Percentiles rank a stretch among this genome's conserved stretches.
These are phyloP conservation scores for Diaporthe ilicicola DNA, from an alignment of 2,329 filamentous ascomycete species.

Conservation along the genomic window DNA sequence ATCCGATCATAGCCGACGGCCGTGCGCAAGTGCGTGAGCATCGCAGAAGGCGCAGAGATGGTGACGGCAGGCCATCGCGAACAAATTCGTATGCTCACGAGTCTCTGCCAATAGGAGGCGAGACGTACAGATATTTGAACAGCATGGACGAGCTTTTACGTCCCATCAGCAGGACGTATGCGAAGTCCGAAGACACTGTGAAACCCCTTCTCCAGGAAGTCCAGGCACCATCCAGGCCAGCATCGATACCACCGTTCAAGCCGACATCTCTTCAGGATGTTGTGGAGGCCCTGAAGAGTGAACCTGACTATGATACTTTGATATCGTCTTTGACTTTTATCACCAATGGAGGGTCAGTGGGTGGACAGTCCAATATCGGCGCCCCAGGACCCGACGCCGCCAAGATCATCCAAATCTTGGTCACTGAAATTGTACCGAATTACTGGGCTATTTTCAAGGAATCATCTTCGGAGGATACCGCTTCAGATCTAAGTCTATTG, in stretches of 20 bases:
- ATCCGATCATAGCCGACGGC: background rate
- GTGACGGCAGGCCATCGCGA: background rate
- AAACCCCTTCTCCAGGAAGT: slow-evolving; percentile 50
- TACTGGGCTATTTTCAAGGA: slow-evolving; percentile 77
- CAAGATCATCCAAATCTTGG: slow-evolving; percentile 78
- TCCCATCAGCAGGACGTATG: slow-evolving; percentile 62
- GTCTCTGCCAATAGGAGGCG: background rate
- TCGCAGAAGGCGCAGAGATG: background rate
- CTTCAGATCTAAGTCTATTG: slow-evolving; percentile 58
- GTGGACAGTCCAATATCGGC: slow-evolving; percentile 61
- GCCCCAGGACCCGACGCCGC: slow-evolving; percentile 73
- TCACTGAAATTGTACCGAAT: slow-evolving; percentile 79
- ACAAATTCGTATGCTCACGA: background rate
- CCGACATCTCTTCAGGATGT: slow-evolving; percentile 56
- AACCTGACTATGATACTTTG: slow-evolving; percentile 69
- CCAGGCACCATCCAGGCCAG: slow-evolving; percentile 35
- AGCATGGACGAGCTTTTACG: slow-evolving; percentile 66
- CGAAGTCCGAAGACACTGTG: slow-evolving; percentile 46
- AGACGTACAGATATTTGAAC: background rate
- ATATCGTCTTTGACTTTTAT: slow-evolving; percentile 63
- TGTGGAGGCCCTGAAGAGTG: slow-evolving; percentile 66
- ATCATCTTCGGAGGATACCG: slow-evolving; percentile 41
- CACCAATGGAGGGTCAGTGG: slow-evolving; percentile 39
- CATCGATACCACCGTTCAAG: background rate
- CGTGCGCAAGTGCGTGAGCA: background rate